Conservation (phyloP, 2,329 filamentous ascomycete species). For the Elsinoe arachidis region DNA sequence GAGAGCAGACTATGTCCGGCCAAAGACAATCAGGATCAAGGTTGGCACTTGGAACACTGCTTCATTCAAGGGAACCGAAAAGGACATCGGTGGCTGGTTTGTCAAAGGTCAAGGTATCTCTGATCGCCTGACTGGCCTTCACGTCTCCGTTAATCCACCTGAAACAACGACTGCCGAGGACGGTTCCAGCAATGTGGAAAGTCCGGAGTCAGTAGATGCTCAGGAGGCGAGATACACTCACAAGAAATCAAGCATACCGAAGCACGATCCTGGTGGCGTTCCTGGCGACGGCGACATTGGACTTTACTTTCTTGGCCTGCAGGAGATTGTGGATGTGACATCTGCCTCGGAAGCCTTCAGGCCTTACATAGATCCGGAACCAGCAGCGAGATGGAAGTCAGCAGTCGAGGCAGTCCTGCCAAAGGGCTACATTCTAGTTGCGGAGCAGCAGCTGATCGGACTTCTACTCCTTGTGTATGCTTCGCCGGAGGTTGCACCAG, state of each 20-base stretch:
- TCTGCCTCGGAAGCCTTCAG: slow-evolving; percentile 70
- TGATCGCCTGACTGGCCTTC: slow-evolving; percentile 50
- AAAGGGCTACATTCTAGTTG: slow-evolving; percentile 63
- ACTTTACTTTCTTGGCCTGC: slow-evolving; percentile 81
- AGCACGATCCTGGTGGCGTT: slow-evolving; percentile 38
- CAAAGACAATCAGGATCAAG: slow-evolving; percentile 71
- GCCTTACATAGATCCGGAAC: slow-evolving; percentile 62
- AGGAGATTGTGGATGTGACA: slow-evolving; percentile 84
- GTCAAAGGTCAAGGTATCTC: slow-evolving; percentile 65
- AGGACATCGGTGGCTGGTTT: slow-evolving; percentile 85
- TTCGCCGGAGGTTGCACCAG: slow-evolving; percentile 63
- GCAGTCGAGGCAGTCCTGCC: slow-evolving; percentile 68
- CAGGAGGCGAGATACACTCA: slow-evolving; percentile 40
- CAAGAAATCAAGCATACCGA: slow-evolving; percentile 37
- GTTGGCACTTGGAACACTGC: slow-evolving; percentile 95
- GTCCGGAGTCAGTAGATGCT: slow-evolving; percentile 17
- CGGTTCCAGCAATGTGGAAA: slow-evolving; percentile 36
- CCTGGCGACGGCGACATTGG: slow-evolving; percentile 63
- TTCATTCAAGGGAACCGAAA: slow-evolving; percentile 71
- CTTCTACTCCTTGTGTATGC: slow-evolving; percentile 79
- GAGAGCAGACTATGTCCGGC: slow-evolving; percentile 67
- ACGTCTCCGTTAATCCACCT: slow-evolving; percentile 21
- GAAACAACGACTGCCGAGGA: slow-evolving; percentile 20
- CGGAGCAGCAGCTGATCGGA: slow-evolving; percentile 78
- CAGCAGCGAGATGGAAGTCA: slow-evolving; percentile 70